Evolutionary conservation across 257 asterid species (phyloP), one percentile per base, ranked within the genome.

Genomic region (Ilex asprella): DNA sequence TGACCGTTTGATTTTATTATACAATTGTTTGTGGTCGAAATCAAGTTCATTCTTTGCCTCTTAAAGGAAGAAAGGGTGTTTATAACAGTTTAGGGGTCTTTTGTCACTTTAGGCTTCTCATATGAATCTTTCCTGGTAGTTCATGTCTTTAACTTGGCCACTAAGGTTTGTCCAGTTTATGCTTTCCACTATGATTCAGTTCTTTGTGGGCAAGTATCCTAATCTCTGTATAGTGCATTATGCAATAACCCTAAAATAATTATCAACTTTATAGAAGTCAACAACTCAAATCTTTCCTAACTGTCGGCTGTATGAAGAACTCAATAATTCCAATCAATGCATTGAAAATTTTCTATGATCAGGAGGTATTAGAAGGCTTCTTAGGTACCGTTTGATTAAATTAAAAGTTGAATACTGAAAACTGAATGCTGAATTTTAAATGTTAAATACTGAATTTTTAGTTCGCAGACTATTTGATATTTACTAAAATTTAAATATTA

Each of bases 1-100:
- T 21, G 27, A 21, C 27, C 27, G 27, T 21, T 21, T 21, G 27
- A 21, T 21, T 21, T 21, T 21, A 21, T 21, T 21, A n/a, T n/a
- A n/a, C n/a, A n/a, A n/a, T n/a, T n/a, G n/a, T n/a, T n/a, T n/a
- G n/a, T n/a, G n/a, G n/a, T n/a, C n/a, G n/a, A n/a, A n/a, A n/a
- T n/a, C 47, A 10, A 30, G 53, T 7, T 35, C 63, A 73, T 78
- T 73, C 73, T 66, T 78, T 78, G 70, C 69, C 65, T 72, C 69
- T 50, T 65, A 56, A 29, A 56, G 39, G 64, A 69, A 54, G 74
- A 50, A 77, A 73, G 60, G 69, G 32, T 56, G 59, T 32, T 58
- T 41, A 50, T 15, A 61, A 56, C 39, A 57, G 65, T 53, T 60
- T 41, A 43, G 50, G 59, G 63, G 21, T 59, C 43, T 14, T 67